Conservation (phyloP, 148 eudicot species). For the Pouteria glomerata region DNA sequence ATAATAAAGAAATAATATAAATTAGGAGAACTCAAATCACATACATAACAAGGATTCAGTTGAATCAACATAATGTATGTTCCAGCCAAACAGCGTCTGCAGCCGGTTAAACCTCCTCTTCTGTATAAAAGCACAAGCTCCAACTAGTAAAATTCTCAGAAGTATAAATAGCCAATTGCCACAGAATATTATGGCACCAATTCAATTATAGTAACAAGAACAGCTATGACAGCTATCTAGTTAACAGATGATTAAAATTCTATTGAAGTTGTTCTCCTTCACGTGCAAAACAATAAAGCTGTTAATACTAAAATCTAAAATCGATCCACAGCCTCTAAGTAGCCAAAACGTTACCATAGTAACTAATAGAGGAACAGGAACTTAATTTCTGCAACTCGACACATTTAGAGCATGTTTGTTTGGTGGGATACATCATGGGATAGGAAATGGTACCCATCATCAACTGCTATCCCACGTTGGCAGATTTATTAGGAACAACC, state of each 20-base stretch:
- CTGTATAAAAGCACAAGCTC: constrained; percentile 29
- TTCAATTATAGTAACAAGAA: not conserved
- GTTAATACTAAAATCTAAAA: not conserved
- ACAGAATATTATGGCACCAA: not conserved
- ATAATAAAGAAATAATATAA: no score
- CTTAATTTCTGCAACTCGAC: not conserved
- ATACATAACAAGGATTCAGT: constrained; percentile 62
- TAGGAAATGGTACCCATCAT: no score
- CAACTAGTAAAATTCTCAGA: not conserved
- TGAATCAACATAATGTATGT: constrained; percentile 68
- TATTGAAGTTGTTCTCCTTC: no score
- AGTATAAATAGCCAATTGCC: not conserved
- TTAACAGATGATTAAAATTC: no score
- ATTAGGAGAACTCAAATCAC: constrained; percentile 10
- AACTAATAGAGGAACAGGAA: not conserved
- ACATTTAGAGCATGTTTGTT: not conserved
- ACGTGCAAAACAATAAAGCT: not conserved
- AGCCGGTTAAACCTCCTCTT: constrained; percentile 73
- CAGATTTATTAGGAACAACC: no score
- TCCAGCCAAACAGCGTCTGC: constrained; percentile 71
- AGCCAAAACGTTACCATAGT: not conserved
- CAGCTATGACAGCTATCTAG: no score
- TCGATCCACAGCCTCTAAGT: not conserved
- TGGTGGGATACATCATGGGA: not conserved
- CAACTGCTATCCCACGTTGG: no score